Conservation (phyloP, 2,329 filamentous ascomycete genomes). For the Pseudogymnoascus sp. region DNA sequence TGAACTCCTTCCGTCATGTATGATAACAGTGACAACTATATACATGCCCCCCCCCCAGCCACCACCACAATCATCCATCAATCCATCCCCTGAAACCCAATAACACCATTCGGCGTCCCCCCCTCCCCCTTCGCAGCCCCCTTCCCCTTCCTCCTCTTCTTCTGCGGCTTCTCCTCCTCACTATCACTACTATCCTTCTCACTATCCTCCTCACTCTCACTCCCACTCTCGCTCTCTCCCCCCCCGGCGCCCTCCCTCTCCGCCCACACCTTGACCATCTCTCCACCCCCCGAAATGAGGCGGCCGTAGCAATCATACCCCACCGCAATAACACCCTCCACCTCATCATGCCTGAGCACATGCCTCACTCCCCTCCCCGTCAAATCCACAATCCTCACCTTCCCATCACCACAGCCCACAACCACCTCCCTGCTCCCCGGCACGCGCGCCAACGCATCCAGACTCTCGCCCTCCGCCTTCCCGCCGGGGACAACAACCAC, state of each 20-base stretch:
- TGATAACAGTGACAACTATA: no score
- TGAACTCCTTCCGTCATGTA: no score
- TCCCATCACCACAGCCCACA: conserved; percentile 74
- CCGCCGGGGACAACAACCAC: conserved; percentile 62
- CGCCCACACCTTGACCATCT: conserved; percentile 82
- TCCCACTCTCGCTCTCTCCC: conserved; percentile 13
- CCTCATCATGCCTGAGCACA: conserved; percentile 63
- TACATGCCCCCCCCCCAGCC: no score
- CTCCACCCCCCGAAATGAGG: conserved; percentile 83
- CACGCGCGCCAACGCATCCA: conserved; percentile 68
- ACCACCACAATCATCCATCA: no score
- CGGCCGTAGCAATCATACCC: conserved; percentile 78
- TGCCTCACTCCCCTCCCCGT: conserved; percentile 62
- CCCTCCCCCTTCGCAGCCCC: no score
- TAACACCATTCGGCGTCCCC: no score
- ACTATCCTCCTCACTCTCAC: conserved; percentile 18
- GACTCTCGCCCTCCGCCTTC: conserved; percentile 59
- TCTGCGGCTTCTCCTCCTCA: no score
- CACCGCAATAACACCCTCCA: conserved; percentile 75
- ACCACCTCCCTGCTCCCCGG: conserved; percentile 69
- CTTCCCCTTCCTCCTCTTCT: no score
- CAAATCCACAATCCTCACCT: conserved; percentile 67
- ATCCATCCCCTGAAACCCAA: no score
- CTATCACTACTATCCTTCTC: conserved; percentile 21
- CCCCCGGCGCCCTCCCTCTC: conserved; percentile 42